Base-by-base conservation (phyloP, 148 eudicot species). In the Spergularia marina region DNA sequence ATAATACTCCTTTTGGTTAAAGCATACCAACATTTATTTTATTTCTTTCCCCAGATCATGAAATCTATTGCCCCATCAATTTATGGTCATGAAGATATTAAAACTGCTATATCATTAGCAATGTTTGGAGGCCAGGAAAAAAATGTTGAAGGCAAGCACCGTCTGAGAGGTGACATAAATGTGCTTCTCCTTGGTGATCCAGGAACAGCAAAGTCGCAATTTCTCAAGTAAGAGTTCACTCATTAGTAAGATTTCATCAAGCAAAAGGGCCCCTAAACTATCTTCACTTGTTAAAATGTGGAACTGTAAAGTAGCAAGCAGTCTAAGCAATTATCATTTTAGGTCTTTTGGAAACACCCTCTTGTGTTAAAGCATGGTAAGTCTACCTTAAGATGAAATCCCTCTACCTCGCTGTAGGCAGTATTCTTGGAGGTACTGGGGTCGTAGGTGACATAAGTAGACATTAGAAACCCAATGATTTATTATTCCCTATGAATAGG, bases 81-180 rank as follows among this genome's bases (percentile, higher is more conserved):
- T 47, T 90, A 95, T 83, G 97, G 99, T 30, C 99, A 95, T 57
- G 97, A 95, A 82, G 99, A 90, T 72, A 92, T 95, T 72, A 95
- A 95, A 82, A 95, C 98, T 74, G 99, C 96, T 72, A 80, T 95
- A 74, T 92, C 97, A 58, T 96, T 95, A 72, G 99, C 99, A 25
- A 92, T 95, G 91, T 92, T 92, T 83, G 96, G 99, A 49, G 99
- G 99, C 77, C 97, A 95, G 82, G 94, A 91, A 83, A 92, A 95
- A 76, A 91, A 90, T 79, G 97, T 92, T 68, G 82, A 92, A 63
- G 99, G 99, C 71, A 95, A 95, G 81, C 99, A 95, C 55, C 86
- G 99, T 16, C 79, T 95, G 62, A 74, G 96, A 79, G 99, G 99
- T 40, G 97, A 95, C 83, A 95, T 95, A 72, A 92, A 95, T 79